phyloP scores from a whole-genome alignment of 345 rosid species.

The Acer campestre region DNA sequence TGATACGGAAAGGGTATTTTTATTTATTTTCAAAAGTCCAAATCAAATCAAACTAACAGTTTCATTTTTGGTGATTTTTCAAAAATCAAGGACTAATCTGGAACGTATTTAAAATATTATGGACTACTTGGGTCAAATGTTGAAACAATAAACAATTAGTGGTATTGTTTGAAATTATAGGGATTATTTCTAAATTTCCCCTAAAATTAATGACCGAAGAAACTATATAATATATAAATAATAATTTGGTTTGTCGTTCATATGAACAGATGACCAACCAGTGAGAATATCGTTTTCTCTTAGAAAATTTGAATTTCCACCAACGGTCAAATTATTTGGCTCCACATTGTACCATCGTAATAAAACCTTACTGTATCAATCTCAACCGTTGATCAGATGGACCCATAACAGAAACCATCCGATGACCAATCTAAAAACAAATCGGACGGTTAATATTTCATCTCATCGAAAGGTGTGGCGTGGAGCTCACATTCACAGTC shows the following conservation, averaged over 20 bases:
- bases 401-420: not conserved
- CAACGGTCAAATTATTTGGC: slow-evolving; percentile 36
- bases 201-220: too few relatives aligned
- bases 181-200: too few relatives aligned
- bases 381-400: slow-evolving; percentile 8
- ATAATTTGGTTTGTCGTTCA: not conserved
- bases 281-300: not conserved
- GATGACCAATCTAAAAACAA: not conserved
- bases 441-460: not conserved
- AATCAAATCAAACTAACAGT: too few relatives aligned
- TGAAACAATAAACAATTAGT: too few relatives aligned
- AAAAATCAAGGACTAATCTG: too few relatives aligned
- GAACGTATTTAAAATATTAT: too few relatives aligned
- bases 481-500: not conserved
- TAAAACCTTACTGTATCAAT: not conserved
- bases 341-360: not conserved
- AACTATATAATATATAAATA: not conserved
- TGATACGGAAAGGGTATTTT: too few relatives aligned
- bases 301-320: slow-evolving; percentile 19
- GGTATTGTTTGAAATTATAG: too few relatives aligned
- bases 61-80: too few relatives aligned
- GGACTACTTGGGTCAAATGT: too few relatives aligned
- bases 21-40: too few relatives aligned
- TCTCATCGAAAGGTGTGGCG: not conserved
- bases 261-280: not conserved